Percentiles rank a stretch among this genome's conserved stretches.
These are phyloP conservation scores for Leishmania major DNA, from an alignment of 208 protist genomes.

Conservation along the genomic window DNA sequence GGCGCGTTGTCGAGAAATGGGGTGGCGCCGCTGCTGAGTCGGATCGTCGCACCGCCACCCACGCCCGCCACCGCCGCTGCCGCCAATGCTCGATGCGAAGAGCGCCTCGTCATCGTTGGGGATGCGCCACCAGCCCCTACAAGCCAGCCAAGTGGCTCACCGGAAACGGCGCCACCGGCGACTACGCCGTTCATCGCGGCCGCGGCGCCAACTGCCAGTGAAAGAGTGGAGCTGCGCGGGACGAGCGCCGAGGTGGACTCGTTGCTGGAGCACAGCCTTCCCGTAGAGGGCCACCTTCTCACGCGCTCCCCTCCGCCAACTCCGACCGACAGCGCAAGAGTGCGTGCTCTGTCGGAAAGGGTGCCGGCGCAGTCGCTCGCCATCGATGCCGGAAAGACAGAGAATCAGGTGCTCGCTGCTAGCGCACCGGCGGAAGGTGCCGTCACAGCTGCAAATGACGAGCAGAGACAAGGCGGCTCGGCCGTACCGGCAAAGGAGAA, in stretches of 20 bases:
- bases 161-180: not conserved
- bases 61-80: not conserved
- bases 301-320: not conserved
- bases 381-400: not conserved
- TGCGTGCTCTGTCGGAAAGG: not conserved
- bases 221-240: not conserved
- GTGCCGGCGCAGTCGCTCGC: not conserved
- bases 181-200: not conserved
- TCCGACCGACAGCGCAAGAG: not conserved
- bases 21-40: not conserved
- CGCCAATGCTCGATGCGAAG: not conserved
- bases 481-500: not conserved
- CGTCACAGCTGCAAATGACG: not conserved
- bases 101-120: not conserved
- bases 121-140: not conserved
- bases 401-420: not conserved
- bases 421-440: not conserved
- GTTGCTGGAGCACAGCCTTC: constrained; percentile 26
- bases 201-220: not conserved
- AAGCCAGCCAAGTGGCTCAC: not conserved
- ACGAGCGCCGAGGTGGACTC: not conserved
- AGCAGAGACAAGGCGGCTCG: not conserved
- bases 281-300: constrained; percentile 11
- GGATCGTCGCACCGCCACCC: not conserved
- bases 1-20: not conserved